Base-by-base conservation (phyloP, 148 eudicot genomes). In the Vaccinium macrocarpon region DNA sequence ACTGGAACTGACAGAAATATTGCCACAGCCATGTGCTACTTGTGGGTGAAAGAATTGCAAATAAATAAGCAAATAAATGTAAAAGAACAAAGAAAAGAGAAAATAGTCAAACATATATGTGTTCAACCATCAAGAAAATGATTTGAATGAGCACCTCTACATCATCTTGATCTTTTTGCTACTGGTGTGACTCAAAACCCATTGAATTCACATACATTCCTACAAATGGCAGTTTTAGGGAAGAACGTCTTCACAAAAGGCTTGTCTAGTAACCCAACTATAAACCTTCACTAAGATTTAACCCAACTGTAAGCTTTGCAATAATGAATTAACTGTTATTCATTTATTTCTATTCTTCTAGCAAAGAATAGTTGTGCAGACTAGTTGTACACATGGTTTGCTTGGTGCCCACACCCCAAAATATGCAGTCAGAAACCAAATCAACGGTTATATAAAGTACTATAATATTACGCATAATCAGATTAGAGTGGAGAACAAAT, bases 101-200 rank as follows among this genome's bases (percentile, higher is more conserved):
- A 71, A 71, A 38, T 50, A 80, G 19, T 53, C 35, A 52, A n/a
- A 61, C 68, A 27, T 1, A n/a, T 49, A 12, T 9, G 21, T 59
- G 51, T 5, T 66, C 1, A 61, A 21, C 38, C 32, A 48, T 11
- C 7, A 59, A 35, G 27, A 38, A 4, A 57, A 14, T 57, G 19
- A 29, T 16, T 38, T 38, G 29, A 80, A 80, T 62, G 35, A 81
- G 38, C 50, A 56, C n/a, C 42, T 62, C 74, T 59, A 64, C 16
- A 4, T 62, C 55, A 81, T 81, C 46, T 81, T 46, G n/a, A 42
- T 81, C 74, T 81, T 46, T 81, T 48, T 11, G 23, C n/a, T 23
- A 76, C 14, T 23, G 23, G 35, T 4, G 14, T 19, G 57, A 51
- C 16, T n/a, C 35, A 52, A 50, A 76, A 32, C 55, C 57, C 51